Conservation (phyloP, 1,284 basidiomycete species). For the Psilocybe mexicana region DNA sequence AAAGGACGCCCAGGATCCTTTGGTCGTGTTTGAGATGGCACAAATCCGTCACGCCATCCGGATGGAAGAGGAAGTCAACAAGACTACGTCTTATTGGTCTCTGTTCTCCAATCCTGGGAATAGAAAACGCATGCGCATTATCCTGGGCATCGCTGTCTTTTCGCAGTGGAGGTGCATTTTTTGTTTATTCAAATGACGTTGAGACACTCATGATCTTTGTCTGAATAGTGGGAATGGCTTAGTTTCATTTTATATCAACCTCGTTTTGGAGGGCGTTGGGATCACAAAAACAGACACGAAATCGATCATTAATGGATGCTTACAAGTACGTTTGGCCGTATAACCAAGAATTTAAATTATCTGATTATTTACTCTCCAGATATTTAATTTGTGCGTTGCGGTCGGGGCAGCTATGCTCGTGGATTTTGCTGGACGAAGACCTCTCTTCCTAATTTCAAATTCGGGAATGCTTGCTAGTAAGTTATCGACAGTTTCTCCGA, state of each 20-base stretch:
- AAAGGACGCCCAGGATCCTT: constrained; percentile 48
- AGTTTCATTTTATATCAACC: constrained; percentile 67
- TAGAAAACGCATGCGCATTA: constrained; percentile 56
- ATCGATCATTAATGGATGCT: constrained; percentile 59
- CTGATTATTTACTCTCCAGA: not conserved
- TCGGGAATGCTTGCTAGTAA: constrained; percentile 64
- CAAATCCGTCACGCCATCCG: constrained; percentile 66
- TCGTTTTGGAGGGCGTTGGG: constrained; percentile 62
- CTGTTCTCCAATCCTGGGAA: constrained; percentile 61
- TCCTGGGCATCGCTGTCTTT: constrained; percentile 62
- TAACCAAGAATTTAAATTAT: not conserved
- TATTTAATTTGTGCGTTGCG: constrained; percentile 55
- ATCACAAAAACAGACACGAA: constrained; percentile 53
- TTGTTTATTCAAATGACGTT: not conserved
- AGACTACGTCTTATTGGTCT: constrained; percentile 46
- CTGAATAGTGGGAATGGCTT: constrained; percentile 57
- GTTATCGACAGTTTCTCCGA: constrained; percentile 15
- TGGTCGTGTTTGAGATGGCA: constrained; percentile 59
- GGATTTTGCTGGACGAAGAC: constrained; percentile 60
- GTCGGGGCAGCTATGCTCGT: constrained; percentile 57
- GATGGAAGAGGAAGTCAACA: constrained; percentile 53
- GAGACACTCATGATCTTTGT: not conserved
- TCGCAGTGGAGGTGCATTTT: constrained; percentile 63
- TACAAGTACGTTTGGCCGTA: constrained; percentile 43
- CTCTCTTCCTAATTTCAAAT: constrained; percentile 63